phyloP scores from a whole-genome alignment of 306 rosid genomes.

The Lathyrus aphaca region DNA sequence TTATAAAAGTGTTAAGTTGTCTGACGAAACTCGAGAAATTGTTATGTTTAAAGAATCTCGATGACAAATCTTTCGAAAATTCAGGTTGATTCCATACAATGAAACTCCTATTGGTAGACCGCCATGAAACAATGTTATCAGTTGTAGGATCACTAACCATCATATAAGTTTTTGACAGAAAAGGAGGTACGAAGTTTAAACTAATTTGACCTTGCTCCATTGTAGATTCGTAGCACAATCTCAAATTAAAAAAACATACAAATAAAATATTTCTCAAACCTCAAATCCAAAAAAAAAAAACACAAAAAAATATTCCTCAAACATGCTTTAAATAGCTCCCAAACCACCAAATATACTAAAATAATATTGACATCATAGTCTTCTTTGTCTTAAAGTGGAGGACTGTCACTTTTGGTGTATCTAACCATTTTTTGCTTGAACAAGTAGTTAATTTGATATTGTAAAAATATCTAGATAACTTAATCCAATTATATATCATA shows the following conservation, averaged over 20 bases:
- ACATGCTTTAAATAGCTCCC: slow-evolving; percentile 12
- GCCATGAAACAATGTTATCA: slow-evolving; percentile 77
- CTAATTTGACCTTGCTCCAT: slow-evolving; percentile 80
- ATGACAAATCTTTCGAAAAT: slow-evolving; percentile 64
- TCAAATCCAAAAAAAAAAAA: no score
- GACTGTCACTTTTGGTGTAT: no score
- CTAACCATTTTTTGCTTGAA: no score
- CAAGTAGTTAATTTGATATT: no score
- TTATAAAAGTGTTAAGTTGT: no score
- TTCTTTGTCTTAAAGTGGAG: no score
- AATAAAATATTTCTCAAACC: not conserved
- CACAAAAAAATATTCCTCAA: not conserved
- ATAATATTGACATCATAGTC: no score
- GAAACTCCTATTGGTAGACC: slow-evolving; percentile 62
- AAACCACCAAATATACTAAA: no score
- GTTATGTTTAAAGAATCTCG: slow-evolving; percentile 82
- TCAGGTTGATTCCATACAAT: slow-evolving; percentile 77
- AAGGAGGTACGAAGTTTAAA: slow-evolving; percentile 75
- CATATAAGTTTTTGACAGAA: slow-evolving; percentile 75
- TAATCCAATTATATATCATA: no score
- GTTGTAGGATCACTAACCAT: slow-evolving; percentile 67
- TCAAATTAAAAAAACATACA: slow-evolving; percentile 36
- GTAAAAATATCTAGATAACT: no score
- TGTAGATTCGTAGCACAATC: slow-evolving; percentile 36
- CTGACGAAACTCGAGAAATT: slow-evolving; percentile 96